phyloP scores from a whole-genome alignment of 768 basidiomycete genomes.

The Boletus sp. region DNA sequence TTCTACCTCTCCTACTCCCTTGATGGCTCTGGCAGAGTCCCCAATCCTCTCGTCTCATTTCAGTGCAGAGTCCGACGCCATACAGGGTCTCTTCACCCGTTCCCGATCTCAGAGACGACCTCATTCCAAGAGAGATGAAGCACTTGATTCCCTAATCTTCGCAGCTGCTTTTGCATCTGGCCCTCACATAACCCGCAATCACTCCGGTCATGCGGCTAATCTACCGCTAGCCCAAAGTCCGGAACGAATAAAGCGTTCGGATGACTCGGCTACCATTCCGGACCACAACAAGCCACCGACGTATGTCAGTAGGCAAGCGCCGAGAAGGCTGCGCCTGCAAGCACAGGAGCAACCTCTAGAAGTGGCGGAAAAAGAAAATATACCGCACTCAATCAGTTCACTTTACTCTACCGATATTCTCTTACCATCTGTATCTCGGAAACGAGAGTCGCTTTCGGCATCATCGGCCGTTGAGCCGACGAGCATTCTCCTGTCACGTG shows the following conservation, averaged over 20 bases:
- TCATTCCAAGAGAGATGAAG: constrained; percentile 60
- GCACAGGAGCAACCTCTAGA: constrained; percentile 30
- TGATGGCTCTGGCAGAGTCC: constrained; percentile 32
- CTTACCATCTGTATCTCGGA: constrained; percentile 33
- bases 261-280: constrained; percentile 36
- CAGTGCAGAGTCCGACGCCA: constrained; percentile 45
- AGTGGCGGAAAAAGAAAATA: constrained; percentile 49
- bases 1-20: neutral
- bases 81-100: constrained; percentile 66
- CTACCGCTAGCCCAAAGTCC: constrained; percentile 42
- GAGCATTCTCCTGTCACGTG: constrained; percentile 4
- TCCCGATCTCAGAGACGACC: constrained; percentile 41
- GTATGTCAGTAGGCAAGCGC: constrained; percentile 76
- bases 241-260: constrained; percentile 52
- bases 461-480: constrained; percentile 22
- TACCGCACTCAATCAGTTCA: constrained; percentile 23
- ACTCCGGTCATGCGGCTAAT: constrained; percentile 80
- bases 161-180: constrained; percentile 74
- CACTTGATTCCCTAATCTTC: constrained; percentile 75
- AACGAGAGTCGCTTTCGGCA: constrained; percentile 38
- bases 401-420: constrained; percentile 35
- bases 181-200: constrained; percentile 79
- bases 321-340: constrained; percentile 59
- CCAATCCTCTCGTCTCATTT: constrained; percentile 28
- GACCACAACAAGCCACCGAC: constrained; percentile 50